Evolutionary conservation across 106 monocot species (phyloP).

Genomic region (Amphibolis antarctica): DNA sequence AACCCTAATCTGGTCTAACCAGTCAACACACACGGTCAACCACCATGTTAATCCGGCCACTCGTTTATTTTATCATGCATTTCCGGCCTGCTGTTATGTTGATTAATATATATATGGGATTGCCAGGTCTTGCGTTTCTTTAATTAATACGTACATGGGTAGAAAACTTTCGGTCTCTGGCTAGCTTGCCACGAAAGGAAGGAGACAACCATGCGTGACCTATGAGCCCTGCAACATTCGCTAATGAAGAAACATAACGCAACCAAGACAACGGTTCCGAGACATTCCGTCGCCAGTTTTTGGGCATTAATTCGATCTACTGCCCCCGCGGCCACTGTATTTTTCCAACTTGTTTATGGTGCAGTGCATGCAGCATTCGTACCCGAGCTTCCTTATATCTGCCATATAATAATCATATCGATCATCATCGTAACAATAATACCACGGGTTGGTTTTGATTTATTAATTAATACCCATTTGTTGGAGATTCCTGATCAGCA

Average conservation of each 20-base stretch:
- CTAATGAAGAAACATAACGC: background rate
- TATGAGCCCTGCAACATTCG: conserved; percentile 7
- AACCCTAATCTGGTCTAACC: background rate
- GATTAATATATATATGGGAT: background rate
- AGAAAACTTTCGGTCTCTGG: background rate
- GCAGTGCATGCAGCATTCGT: background rate
- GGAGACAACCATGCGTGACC: conserved; percentile 4
- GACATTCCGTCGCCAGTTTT: background rate
- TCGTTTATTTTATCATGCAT: conserved; percentile 2
- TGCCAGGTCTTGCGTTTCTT: background rate
- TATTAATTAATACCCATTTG: background rate
- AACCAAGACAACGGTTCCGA: conserved; percentile 6
- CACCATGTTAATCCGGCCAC: no score
- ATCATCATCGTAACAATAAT: no score
- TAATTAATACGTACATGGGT: background rate
- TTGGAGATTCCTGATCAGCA: conserved; percentile 10
- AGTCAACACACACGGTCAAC: no score
- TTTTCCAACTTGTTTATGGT: background rate
- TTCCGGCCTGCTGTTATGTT: conserved; percentile 3
- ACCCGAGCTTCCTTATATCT: background rate
- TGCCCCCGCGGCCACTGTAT: no score
- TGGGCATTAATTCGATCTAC: conserved; percentile 5
- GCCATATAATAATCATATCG: background rate
- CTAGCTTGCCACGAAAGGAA: conserved; percentile 1
- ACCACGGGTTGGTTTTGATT: background rate